Percentiles rank a stretch among this genome's conserved stretches.
Conservation (phyloP, 495 filamentous ascomycete species). For the Lophiotrema nucula region DNA sequence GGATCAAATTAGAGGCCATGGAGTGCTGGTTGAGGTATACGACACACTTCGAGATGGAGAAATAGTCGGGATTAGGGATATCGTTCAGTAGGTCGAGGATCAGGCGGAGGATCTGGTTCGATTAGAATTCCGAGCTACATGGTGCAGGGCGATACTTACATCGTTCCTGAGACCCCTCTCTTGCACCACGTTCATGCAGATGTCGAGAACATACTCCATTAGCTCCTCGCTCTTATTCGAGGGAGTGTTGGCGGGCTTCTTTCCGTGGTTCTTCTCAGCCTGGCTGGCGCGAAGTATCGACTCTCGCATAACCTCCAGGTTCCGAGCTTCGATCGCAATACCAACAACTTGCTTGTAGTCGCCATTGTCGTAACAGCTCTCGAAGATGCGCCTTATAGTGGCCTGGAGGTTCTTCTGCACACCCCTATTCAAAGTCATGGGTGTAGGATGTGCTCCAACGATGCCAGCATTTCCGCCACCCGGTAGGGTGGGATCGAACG, state of each 20-base stretch:
- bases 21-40: slow-evolving; percentile 92
- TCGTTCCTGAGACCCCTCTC: slow-evolving; percentile 82
- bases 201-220: slow-evolving; percentile 92
- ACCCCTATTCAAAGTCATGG: slow-evolving; percentile 53
- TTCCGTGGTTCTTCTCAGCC: slow-evolving; percentile 72
- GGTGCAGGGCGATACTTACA: no score
- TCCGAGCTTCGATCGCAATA: slow-evolving; percentile 94
- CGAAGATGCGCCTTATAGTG: slow-evolving; percentile 85
- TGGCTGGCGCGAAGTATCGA: slow-evolving; percentile 80
- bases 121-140: no score
- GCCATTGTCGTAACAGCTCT: slow-evolving; percentile 80
- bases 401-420: slow-evolving; percentile 71
- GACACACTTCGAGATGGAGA: slow-evolving; percentile 96
- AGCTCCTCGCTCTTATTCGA: slow-evolving; percentile 70
- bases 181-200: slow-evolving; percentile 97
- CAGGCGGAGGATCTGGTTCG: slow-evolving; percentile 76
- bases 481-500: slow-evolving; percentile 54
- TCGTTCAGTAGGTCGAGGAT: slow-evolving; percentile 87
- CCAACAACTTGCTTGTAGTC: slow-evolving; percentile 97
- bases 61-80: slow-evolving; percentile 89
- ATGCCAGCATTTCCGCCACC: slow-evolving; percentile 54
- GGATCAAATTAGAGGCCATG: slow-evolving; percentile 84
- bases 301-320: slow-evolving; percentile 81
- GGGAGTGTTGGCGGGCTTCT: slow-evolving; percentile 28
- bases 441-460: slow-evolving; percentile 53